These are phyloP conservation scores for Juncus effusus DNA, from an alignment of 176 grass and related monocot species.

Conservation along the genomic window DNA sequence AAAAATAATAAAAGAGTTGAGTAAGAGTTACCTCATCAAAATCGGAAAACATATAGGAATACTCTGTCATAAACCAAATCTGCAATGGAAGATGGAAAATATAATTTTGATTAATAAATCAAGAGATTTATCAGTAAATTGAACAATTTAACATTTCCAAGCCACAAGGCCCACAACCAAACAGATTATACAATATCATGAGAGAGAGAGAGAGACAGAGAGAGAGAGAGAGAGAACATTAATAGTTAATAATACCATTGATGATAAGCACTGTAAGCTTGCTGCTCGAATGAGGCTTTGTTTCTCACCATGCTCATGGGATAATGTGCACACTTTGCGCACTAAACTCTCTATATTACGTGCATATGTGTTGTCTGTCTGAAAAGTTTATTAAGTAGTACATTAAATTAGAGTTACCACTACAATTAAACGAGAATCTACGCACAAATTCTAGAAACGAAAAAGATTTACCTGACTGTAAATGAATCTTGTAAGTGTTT, in stretches of 20 bases:
- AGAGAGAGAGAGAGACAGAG: no score
- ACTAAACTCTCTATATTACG: constrained; percentile 82
- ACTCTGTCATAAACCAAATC: constrained; percentile 87
- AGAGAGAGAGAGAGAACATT: not conserved
- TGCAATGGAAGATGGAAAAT: constrained; percentile 29
- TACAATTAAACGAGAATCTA: not conserved
- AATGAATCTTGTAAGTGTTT: constrained; percentile 85
- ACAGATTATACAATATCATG: no score
- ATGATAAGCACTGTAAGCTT: constrained; percentile 82
- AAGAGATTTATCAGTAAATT: no score
- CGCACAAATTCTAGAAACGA: constrained; percentile 3
- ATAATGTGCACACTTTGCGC: constrained; percentile 64
- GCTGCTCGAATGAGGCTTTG: constrained; percentile 57
- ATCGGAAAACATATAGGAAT: constrained; percentile 76
- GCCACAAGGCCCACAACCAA: no score
- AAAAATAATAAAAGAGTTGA: not conserved
- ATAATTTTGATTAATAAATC: no score
- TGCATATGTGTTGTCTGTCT: constrained; percentile 85
- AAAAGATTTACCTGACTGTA: constrained; percentile 59
- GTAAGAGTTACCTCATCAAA: constrained; percentile 64
- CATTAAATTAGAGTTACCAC: not conserved
- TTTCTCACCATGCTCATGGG: constrained; percentile 49
- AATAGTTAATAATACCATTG: constrained; percentile 48
- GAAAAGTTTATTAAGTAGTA: no score
- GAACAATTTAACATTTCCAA: no score